Base-by-base conservation (phyloP, 148 eudicot species). In the Polygonum maritimum region DNA sequence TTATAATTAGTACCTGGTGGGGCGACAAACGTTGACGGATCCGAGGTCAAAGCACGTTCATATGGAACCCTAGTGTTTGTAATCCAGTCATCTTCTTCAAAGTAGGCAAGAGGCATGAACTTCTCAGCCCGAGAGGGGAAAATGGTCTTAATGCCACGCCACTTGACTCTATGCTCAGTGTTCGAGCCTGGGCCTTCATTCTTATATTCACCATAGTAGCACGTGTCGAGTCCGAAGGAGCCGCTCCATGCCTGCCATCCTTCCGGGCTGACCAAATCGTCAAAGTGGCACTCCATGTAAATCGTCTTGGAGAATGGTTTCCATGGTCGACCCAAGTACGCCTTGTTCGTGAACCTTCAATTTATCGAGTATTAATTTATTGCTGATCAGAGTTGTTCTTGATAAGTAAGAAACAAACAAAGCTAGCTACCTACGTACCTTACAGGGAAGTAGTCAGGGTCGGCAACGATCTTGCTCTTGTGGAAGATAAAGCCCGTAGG, bases 401-500 rank as follows among this genome's bases (percentile, higher is more conserved):
- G 31, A 26, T 26, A 26, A 26, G 31, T 26, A 26, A 26, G 31
- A 26, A 26, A 26, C 31, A 26, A 26, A 26, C 31, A 4, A 54
- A 26, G 31, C 31, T 26, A 26, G 31, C 31, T 26, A 26, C 31
- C 31, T 26, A 26, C 31, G 31, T 26, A 54, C 63, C 74, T 76
- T 4, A 74, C 69, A 0, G 80, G 72, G n/a, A 44, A 76, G 1
- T 83, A 77, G 3, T 70, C 79, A 0, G 73, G 47, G 33, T 74
- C 84, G 3, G 87, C 84, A 16, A 41, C 44, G 41, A 87, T 65
- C 6, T 38, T 76, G 72, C 88, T 83, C 35, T 80, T 83, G 31
- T 87, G 90, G 14, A 87, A 74, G 47, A 83, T 75, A 44, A 78
- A 81, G 1, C 90, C 87, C 2, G 81, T 80, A 82, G 82, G n/a